These are phyloP conservation scores for Euphorbia celastroides DNA, from an alignment of 441 rosid genomes.

Conservation along the genomic window DNA sequence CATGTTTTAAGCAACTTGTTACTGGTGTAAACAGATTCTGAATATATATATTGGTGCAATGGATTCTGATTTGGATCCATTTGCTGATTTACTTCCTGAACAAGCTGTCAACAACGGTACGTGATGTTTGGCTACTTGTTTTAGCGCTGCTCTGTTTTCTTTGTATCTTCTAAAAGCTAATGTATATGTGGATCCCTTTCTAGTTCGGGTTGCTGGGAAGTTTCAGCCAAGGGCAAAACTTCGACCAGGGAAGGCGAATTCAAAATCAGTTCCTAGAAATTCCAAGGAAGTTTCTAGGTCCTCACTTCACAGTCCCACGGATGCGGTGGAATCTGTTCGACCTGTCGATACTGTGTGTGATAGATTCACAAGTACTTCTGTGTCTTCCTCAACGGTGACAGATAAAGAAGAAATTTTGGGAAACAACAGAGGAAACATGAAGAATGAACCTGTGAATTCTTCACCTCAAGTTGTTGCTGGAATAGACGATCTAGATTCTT, in stretches of 20 bases:
- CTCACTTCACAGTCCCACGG: conserved; percentile 4
- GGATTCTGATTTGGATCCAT: conserved; percentile 30
- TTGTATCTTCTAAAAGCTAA: not conserved
- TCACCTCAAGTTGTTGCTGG: not conserved
- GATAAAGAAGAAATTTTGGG: not conserved
- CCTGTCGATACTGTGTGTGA: conserved; percentile 9
- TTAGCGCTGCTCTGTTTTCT: not conserved
- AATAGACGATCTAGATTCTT: not conserved
- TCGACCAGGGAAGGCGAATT: conserved; percentile 28
- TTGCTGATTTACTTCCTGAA: conserved; percentile 27
- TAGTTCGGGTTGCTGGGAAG: conserved; percentile 43
- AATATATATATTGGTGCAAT: not conserved
- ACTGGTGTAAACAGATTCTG: not conserved
- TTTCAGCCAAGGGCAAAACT: conserved; percentile 57
- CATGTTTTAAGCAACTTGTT: not conserved
- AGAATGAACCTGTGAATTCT: conserved; percentile 1
- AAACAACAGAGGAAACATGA: conserved; percentile 1
- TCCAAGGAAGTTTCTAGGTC: conserved; percentile 14
- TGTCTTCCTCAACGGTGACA: not conserved
- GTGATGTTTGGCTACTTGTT: conserved; percentile 4
- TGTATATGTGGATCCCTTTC: conserved; percentile 10
- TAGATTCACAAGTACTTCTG: conserved; percentile 5
- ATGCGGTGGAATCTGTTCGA: conserved; percentile 6
- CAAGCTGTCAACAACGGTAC: conserved; percentile 26
- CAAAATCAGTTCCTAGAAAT: conserved; percentile 6